A percentile compares a stretch with the other conserved stretches of the same genome.
These are phyloP conservation scores for Strobilomyces dryophilus DNA, from an alignment of 768 basidiomycete genomes.

Conservation along the genomic window DNA sequence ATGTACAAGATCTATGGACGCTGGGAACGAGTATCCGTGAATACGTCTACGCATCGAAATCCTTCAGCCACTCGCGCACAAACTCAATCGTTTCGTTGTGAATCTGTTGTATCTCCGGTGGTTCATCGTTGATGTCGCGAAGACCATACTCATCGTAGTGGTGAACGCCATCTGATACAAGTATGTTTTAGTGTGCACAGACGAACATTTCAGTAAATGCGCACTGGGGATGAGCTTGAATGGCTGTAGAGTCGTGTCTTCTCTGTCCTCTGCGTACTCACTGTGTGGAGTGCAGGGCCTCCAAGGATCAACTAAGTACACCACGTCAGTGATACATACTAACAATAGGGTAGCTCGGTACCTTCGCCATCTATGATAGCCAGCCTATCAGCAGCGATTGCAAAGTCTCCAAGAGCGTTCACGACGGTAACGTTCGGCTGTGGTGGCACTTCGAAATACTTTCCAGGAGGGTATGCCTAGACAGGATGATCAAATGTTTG, in stretches of 20 bases:
- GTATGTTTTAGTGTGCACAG: not conserved
- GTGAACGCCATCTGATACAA: conserved; percentile 60
- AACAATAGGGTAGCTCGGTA: conserved; percentile 22
- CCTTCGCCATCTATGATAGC: conserved; percentile 89
- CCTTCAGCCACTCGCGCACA: conserved; percentile 68
- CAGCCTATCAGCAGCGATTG: conserved; percentile 71
- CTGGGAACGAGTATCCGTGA: not conserved
- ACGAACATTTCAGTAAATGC: conserved; percentile 20
- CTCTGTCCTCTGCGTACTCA: conserved; percentile 59
- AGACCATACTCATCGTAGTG: conserved; percentile 73
- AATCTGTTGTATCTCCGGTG: conserved; percentile 71
- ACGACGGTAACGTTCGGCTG: conserved; percentile 80
- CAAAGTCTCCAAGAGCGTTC: conserved; percentile 82
- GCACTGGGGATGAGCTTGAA: conserved; percentile 84
- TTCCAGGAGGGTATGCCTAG: conserved; percentile 75
- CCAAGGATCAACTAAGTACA: conserved; percentile 77
- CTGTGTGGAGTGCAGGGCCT: conserved; percentile 83
- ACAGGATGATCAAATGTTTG: not conserved
- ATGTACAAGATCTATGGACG: not conserved
- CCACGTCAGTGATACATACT: not conserved
- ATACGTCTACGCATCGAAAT: conserved; percentile 29
- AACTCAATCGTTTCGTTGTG: conserved; percentile 80
- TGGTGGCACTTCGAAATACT: conserved; percentile 65
- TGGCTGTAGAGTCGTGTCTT: conserved; percentile 70
- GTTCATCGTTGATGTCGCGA: conserved; percentile 55